These are phyloP conservation scores for Aspergillus proliferans DNA, from an alignment of 2,329 filamentous ascomycete genomes.

Conservation along the genomic window DNA sequence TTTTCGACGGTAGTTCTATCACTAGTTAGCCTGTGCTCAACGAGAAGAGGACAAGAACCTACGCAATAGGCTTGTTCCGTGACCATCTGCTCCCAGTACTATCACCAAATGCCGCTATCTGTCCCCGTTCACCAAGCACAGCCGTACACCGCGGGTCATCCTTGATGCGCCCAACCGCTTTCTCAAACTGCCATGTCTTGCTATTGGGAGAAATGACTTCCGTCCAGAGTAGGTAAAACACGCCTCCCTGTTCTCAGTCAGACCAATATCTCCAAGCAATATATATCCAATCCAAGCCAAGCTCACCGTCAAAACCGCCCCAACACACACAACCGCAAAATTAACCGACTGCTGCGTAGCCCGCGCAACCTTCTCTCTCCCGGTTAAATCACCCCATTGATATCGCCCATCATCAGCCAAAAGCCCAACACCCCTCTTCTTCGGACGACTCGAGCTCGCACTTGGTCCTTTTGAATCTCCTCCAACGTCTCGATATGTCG, in stretches of 20 bases:
- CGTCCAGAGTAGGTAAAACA: conserved; percentile 69
- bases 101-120: conserved; percentile 78
- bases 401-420: conserved; percentile 81
- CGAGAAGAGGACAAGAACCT: conserved; percentile 10
- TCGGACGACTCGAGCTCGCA: conserved; percentile 33
- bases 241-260: conserved; percentile 53
- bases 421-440: conserved; percentile 63
- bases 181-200: conserved; percentile 82
- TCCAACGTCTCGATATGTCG: conserved; percentile 50
- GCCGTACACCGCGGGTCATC: conserved; percentile 64
- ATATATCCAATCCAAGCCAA: not conserved
- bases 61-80: conserved; percentile 52
- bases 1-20: conserved; percentile 59
- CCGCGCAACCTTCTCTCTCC: conserved; percentile 70
- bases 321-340: conserved; percentile 68
- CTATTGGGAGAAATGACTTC: conserved; percentile 81
- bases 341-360: conserved; percentile 90
- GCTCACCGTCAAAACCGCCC: conserved; percentile 67
- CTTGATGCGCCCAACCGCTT: conserved; percentile 72
- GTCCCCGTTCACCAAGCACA: conserved; percentile 65
- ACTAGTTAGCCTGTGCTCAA: conserved; percentile 22
- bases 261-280: not conserved
- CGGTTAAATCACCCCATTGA: conserved; percentile 71
- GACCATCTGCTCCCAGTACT: conserved; percentile 77
- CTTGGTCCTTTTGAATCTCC: conserved; percentile 22